Base-by-base conservation (phyloP, 192 early-diverging fungal species). In the Mortierella alpina region DNA sequence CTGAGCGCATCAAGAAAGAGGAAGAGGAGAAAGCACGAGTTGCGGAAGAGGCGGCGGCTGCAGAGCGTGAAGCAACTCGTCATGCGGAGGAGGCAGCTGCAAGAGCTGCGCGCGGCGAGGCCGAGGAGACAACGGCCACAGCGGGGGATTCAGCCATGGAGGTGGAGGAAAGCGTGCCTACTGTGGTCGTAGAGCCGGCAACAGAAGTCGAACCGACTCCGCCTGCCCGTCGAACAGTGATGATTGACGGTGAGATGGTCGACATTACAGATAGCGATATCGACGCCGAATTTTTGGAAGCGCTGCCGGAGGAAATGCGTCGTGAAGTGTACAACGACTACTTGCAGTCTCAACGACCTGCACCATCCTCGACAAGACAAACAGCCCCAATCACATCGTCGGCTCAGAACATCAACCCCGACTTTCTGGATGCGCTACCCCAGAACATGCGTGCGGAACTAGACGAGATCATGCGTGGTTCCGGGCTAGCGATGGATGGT, bases 201-300 rank as follows among this genome's bases (percentile, higher is more conserved):
- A 48, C 66, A 14, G 76, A 81, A 47, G 18, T 72, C 18, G 70
- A 72, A 46, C 66, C 68, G 17, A 68, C 18, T 3, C 61, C 69
- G 9, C 54, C 85, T 23, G 50, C 74, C 14, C 86, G 88, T 54
- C 87, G 86, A 2, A 87, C 88, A 23, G 88, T 98, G 0, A 91
- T 84, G 50, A 88, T 99, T 46, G 88, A 93, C 73, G 98, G 97
- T 5, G 85, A 89, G 47, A 67, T 86, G 68, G 86, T 97, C 0
- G 97, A 99, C 66, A 96, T 99, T 48, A 94, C 96, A 1, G 95
- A 95, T 20, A 93, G 93, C 18, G 98, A 95, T 10, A 99, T 99
- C 52, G 98, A 99, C 70, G 88, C 90, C 6, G 92, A 92, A 68
- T 99, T 99, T 79, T 85, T 99, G 63, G 91, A 94, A 70, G 98